Percentiles rank a stretch among this genome's conserved stretches.
Evolutionary conservation across 345 rosid species (phyloP).

Genomic region (Hibiscus trionum): DNA sequence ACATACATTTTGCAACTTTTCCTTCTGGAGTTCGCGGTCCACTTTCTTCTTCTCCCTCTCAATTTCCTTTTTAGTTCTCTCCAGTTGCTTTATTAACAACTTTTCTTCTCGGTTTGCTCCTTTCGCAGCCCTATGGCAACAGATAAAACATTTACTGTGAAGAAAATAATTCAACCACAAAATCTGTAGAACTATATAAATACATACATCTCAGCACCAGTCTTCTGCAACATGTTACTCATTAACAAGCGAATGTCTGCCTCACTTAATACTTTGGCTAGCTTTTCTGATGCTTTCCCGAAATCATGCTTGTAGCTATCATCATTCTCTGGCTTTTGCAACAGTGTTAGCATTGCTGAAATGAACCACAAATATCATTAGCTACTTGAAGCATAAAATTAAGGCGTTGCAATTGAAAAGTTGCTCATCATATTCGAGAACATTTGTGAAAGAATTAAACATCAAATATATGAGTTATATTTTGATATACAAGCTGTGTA

Average conservation of each 20-base stretch:
- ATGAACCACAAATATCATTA: slow-evolving; percentile 20
- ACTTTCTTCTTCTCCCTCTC: slow-evolving; percentile 76
- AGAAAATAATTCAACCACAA: slow-evolving; percentile 1
- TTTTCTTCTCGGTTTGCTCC: slow-evolving; percentile 58
- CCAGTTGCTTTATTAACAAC: slow-evolving; percentile 52
- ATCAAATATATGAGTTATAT: background rate
- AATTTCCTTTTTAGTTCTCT: slow-evolving; percentile 54
- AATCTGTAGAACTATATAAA: background rate
- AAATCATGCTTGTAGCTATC: slow-evolving; percentile 25
- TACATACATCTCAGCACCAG: slow-evolving; percentile 47
- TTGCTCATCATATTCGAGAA: background rate
- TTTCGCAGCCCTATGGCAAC: slow-evolving; percentile 42
- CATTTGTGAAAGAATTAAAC: background rate
- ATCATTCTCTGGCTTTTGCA: slow-evolving; percentile 37
- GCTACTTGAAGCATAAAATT: slow-evolving; percentile 1
- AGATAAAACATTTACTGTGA: slow-evolving; percentile 1
- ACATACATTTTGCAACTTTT: slow-evolving; percentile 52
- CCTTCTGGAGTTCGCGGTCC: slow-evolving; percentile 56
- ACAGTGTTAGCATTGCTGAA: slow-evolving; percentile 54
- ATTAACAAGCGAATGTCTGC: slow-evolving; percentile 51
- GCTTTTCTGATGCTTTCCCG: slow-evolving; percentile 48
- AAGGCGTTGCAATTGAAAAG: background rate
- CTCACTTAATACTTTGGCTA: slow-evolving; percentile 48
- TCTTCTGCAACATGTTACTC: slow-evolving; percentile 47
- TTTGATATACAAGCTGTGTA: too few relatives aligned